phyloP scores from a whole-genome alignment of 192 early-diverging fungal species.

The Coemansia asiatica region DNA sequence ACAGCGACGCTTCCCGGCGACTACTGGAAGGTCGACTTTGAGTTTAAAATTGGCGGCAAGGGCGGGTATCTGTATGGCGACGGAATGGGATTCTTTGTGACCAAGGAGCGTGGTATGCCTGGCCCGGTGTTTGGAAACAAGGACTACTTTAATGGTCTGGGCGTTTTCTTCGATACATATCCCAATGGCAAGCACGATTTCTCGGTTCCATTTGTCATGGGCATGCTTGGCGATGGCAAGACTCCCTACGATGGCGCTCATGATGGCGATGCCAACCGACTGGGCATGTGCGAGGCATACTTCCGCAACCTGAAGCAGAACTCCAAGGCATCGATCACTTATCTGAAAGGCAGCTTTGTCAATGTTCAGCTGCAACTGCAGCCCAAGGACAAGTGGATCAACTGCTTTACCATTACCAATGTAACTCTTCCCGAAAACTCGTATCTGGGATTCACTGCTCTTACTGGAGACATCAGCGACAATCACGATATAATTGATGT shows the following conservation, averaged over 20 bases:
- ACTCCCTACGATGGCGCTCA: constrained; percentile 80
- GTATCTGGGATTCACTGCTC: constrained; percentile 90
- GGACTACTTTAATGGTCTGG: constrained; percentile 88
- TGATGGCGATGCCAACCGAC: constrained; percentile 74
- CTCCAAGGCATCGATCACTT: constrained; percentile 71
- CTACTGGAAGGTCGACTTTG: constrained; percentile 81
- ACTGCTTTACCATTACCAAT: constrained; percentile 81
- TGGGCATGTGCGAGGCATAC: constrained; percentile 72
- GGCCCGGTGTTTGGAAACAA: constrained; percentile 90
- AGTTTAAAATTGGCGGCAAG: constrained; percentile 83
- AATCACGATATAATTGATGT: constrained; percentile 55
- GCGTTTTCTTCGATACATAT: constrained; percentile 97
- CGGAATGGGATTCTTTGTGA: constrained; percentile 95
- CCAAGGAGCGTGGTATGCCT: constrained; percentile 63
- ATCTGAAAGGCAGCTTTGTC: constrained; percentile 63
- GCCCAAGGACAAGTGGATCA: constrained; percentile 68
- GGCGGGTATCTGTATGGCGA: constrained; percentile 83
- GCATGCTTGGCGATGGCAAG: constrained; percentile 90
- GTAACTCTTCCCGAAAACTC: constrained; percentile 73
- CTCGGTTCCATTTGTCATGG: constrained; percentile 86
- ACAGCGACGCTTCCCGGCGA: constrained; percentile 33
- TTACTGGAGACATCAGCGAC: constrained; percentile 89
- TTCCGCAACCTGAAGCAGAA: constrained; percentile 68
- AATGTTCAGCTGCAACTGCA: constrained; percentile 58
- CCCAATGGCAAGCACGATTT: constrained; percentile 71